phyloP scores from a whole-genome alignment of 2,329 filamentous ascomycete genomes.

The Graphium sp. region DNA sequence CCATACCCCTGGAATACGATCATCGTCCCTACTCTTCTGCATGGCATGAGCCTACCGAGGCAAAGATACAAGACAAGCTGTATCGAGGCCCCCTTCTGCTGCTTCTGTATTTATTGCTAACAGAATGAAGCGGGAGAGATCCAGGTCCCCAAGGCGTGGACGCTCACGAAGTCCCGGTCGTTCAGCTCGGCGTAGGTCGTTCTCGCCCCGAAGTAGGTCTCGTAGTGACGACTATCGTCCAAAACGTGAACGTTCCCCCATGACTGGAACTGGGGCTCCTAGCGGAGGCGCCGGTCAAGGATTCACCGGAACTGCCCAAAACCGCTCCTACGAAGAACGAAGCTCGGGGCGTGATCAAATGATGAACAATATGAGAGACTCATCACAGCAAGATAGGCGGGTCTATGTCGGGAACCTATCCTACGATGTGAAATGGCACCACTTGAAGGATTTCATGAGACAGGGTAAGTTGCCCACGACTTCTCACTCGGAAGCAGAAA shows the following conservation, averaged over 20 bases:
- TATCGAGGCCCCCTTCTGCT: too few species aligned
- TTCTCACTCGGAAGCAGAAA: background rate
- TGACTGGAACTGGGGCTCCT: slow-evolving; percentile 56
- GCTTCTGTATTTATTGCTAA: too few species aligned
- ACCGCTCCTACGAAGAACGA: slow-evolving; percentile 73
- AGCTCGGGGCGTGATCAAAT: slow-evolving; percentile 76
- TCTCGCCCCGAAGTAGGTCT: slow-evolving; percentile 65
- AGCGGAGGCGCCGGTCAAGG: slow-evolving; percentile 54
- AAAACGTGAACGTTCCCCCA: slow-evolving; percentile 64
- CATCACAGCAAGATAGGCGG: slow-evolving; percentile 94
- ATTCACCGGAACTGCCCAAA: slow-evolving; percentile 41
- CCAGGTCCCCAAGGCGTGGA: slow-evolving; percentile 59
- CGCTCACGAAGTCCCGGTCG: slow-evolving; percentile 72
- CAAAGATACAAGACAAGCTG: too few species aligned
- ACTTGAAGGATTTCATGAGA: slow-evolving; percentile 99
- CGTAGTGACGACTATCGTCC: slow-evolving; percentile 57
- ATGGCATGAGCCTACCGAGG: background rate
- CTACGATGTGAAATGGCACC: slow-evolving; percentile 99
- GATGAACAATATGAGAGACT: slow-evolving; percentile 88
- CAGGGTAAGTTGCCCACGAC: slow-evolving; percentile 54
- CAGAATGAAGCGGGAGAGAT: slow-evolving; percentile 58
- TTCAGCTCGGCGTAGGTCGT: slow-evolving; percentile 54
- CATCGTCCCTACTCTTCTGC: background rate
- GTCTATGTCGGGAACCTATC: slow-evolving; percentile 99
- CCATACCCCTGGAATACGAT: background rate